phyloP scores from a whole-genome alignment of 2,329 filamentous ascomycete genomes.

The Penicillium sclerotiorum region DNA sequence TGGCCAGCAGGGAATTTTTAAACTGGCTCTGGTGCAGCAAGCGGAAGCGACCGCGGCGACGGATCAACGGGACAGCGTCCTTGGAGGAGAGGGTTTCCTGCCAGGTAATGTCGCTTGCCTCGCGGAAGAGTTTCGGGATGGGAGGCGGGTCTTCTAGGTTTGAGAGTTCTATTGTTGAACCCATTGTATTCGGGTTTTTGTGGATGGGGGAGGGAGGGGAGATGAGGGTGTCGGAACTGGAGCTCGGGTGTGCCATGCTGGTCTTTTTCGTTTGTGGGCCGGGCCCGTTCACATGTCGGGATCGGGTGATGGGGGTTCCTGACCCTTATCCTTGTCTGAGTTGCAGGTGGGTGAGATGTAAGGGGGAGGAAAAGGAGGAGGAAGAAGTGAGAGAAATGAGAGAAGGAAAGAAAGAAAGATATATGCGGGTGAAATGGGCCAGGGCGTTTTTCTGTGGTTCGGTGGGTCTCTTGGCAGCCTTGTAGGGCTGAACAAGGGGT shows the following conservation, averaged over 20 bases:
- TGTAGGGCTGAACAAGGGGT: conserved; percentile 32
- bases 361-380: not conserved
- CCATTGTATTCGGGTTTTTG: conserved; percentile 5
- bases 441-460: not conserved
- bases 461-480: conserved; percentile 21
- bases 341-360: not conserved
- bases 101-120: conserved; percentile 25
- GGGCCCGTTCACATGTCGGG: conserved; percentile 15
- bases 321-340: too few species aligned
- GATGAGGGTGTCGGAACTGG: conserved; percentile 22
- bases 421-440: not conserved
- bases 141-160: conserved; percentile 1
- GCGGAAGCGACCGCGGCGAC: conserved; percentile 15
- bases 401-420: not conserved
- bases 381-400: conserved; percentile 2
- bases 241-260: conserved; percentile 15
- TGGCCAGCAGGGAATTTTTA: conserved; percentile 38
- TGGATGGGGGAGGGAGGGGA: conserved; percentile 5
- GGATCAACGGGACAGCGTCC: conserved; percentile 17
- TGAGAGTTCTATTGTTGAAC: conserved; percentile 10
- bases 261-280: too few species aligned
- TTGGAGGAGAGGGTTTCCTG: conserved; percentile 19
- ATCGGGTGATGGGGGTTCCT: conserved; percentile 8
- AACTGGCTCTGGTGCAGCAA: conserved; percentile 34
- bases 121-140: conserved; percentile 21